These are phyloP conservation scores for Ophioceras dolichostomum DNA, from an alignment of 2,329 filamentous ascomycete genomes.

Conservation along the genomic window DNA sequence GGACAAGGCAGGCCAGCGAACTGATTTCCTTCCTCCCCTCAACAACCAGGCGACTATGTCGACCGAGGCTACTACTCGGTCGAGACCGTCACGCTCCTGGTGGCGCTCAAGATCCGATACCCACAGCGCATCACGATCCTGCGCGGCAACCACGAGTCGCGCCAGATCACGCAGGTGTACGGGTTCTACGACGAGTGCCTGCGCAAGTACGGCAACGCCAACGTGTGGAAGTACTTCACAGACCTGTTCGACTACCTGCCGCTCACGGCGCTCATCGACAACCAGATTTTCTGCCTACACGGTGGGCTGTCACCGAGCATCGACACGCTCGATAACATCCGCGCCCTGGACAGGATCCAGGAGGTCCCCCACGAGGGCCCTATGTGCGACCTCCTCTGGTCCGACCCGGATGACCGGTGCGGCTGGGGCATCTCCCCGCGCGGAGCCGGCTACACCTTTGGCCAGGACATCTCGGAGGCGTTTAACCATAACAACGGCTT, in stretches of 20 bases:
- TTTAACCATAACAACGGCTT: conserved; percentile 99
- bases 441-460: conserved; percentile 90
- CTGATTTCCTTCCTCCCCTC: conserved; percentile 3
- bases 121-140: conserved; percentile 96
- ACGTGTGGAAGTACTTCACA: conserved; percentile 98
- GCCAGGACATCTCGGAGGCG: conserved; percentile 93
- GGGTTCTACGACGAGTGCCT: conserved; percentile 99
- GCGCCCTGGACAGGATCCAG: conserved; percentile 89
- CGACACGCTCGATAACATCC: conserved; percentile 90
- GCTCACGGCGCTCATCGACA: conserved; percentile 93
- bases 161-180: conserved; percentile 98
- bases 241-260: conserved; percentile 98
- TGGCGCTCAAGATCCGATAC: conserved; percentile 96
- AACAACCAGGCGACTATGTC: conserved; percentile 76
- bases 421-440: conserved; percentile 93
- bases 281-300: conserved; percentile 98
- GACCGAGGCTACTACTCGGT: conserved; percentile 98
- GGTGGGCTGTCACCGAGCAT: conserved; percentile 94
- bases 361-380: conserved; percentile 97
- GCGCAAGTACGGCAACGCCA: conserved; percentile 97
- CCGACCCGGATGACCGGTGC: conserved; percentile 91
- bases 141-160: conserved; percentile 96
- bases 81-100: conserved; percentile 92
- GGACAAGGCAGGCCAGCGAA: too few species aligned
- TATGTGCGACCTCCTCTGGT: conserved; percentile 97